Percentiles rank a stretch among this genome's conserved stretches.
phyloP scores from a whole-genome alignment of 352 stramenopile genomes.

The Hyaloperonospora arabidopsidis region DNA sequence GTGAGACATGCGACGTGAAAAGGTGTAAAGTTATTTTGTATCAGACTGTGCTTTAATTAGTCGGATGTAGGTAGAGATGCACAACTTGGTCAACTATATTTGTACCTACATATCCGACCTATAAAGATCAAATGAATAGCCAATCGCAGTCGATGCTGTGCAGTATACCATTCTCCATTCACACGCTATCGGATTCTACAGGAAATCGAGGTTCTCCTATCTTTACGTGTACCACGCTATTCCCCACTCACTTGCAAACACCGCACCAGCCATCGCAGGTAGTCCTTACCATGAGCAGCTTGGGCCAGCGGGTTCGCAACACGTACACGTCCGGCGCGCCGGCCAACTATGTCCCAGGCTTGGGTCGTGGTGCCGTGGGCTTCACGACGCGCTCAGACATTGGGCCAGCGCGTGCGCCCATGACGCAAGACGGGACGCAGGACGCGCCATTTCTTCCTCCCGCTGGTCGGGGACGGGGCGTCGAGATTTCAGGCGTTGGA shows the following conservation, averaged over 20 bases:
- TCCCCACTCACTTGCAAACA: background rate
- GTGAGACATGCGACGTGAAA: too few relatives aligned
- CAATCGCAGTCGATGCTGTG: too few relatives aligned
- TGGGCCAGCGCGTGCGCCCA: slow-evolving; percentile 76
- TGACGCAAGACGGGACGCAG: slow-evolving; percentile 52
- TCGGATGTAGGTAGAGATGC: too few relatives aligned
- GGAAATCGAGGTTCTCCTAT: too few relatives aligned
- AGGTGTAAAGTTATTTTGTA: too few relatives aligned
- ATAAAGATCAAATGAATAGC: too few relatives aligned
- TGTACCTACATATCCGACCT: too few relatives aligned
- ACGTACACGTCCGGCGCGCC: slow-evolving; percentile 86
- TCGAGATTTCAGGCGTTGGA: slow-evolving; percentile 13
- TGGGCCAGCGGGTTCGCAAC: slow-evolving; percentile 64
- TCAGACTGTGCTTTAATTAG: too few relatives aligned
- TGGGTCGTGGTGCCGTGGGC: slow-evolving; percentile 92
- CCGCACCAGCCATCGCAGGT: background rate
- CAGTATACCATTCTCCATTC: too few relatives aligned
- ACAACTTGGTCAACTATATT: too few relatives aligned
- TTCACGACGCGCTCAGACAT: slow-evolving; percentile 98
- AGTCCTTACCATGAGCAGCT: slow-evolving; percentile 55
- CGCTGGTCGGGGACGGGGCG: slow-evolving; percentile 38
- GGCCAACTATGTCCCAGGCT: slow-evolving; percentile 93
- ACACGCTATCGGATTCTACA: too few relatives aligned
- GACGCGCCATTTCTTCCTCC: slow-evolving; percentile 66
- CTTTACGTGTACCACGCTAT: background rate